Evolutionary conservation across 1,284 basidiomycete species (phyloP).

Genomic region (Pyrrhoderma noxium): DNA sequence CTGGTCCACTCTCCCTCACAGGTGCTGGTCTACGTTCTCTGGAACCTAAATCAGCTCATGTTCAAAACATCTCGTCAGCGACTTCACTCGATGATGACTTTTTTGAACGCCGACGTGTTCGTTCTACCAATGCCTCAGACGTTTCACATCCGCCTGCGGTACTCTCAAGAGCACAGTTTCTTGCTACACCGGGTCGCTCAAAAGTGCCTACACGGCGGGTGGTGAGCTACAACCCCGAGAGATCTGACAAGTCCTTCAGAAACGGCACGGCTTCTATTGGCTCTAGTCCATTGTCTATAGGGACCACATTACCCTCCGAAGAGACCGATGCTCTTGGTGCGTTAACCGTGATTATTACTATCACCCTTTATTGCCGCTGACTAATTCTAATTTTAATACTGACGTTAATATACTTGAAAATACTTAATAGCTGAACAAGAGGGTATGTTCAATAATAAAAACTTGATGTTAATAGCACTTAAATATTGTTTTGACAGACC

Average conservation of each 20-base stretch:
- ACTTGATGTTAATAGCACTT: background rate
- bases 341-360: background rate
- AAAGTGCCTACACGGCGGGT: background rate
- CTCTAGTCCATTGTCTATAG: slow-evolving; percentile 9
- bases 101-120: slow-evolving; percentile 16
- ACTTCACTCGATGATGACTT: slow-evolving; percentile 43
- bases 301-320: slow-evolving; percentile 6
- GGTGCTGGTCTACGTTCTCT: slow-evolving; percentile 9
- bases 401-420: background rate
- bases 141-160: background rate
- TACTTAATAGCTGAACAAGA: slow-evolving; percentile 5
- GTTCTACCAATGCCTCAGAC: slow-evolving; percentile 11
- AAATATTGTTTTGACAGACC: slow-evolving; percentile 8
- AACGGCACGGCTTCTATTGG: slow-evolving; percentile 10
- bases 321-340: slow-evolving; percentile 5
- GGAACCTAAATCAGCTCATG: background rate
- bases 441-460: slow-evolving; percentile 17
- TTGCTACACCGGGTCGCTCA: slow-evolving; percentile 7
- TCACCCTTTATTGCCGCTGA: background rate
- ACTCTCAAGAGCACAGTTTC: slow-evolving; percentile 8
- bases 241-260: background rate
- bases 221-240: slow-evolving; percentile 4
- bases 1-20: background rate
- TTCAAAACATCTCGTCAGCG: slow-evolving; percentile 13
- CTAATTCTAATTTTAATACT: no score